These are phyloP conservation scores for Crithidia fasciculata DNA, from an alignment of 208 protist species.

Conservation along the genomic window DNA sequence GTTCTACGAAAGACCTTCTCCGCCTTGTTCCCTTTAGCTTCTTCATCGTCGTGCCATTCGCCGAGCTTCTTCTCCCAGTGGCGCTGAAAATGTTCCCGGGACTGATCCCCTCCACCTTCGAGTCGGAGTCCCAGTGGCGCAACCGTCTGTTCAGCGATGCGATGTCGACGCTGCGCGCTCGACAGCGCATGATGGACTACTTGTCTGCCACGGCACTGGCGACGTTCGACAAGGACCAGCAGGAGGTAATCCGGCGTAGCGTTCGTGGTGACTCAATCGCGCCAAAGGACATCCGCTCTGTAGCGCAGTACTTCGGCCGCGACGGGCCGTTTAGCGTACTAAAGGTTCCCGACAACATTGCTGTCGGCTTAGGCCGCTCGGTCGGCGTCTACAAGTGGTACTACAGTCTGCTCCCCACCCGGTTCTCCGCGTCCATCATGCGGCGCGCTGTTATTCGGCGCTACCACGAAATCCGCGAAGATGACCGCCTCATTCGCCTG, in stretches of 20 bases:
- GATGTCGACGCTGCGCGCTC: constrained; percentile 81
- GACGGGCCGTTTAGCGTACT: constrained; percentile 88
- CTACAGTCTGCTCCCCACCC: constrained; percentile 65
- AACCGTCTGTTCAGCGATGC: constrained; percentile 79
- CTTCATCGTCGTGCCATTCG: constrained; percentile 97
- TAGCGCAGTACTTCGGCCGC: constrained; percentile 77
- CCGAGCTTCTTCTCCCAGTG: constrained; percentile 95
- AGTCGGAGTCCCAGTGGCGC: constrained; percentile 86
- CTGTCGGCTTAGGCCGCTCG: constrained; percentile 64
- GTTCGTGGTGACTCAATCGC: constrained; percentile 83
- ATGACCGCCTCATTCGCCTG: constrained; percentile 82
- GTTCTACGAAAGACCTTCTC: constrained; percentile 94
- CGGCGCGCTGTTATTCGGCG: constrained; percentile 73
- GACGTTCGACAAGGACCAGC: constrained; percentile 79
- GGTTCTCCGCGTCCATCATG: constrained; percentile 64
- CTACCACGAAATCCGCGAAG: constrained; percentile 82
- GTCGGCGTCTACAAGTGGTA: constrained; percentile 85
- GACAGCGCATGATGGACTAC: constrained; percentile 87
- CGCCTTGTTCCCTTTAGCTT: constrained; percentile 97
- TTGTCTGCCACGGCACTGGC: constrained; percentile 82
- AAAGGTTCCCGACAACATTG: constrained; percentile 79
- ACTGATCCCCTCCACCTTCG: constrained; percentile 96
- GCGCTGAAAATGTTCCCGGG: constrained; percentile 97
- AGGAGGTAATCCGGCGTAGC: constrained; percentile 78
- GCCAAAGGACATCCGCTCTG: constrained; percentile 73